These are phyloP conservation scores for Lolium rigidum DNA, from an alignment of 176 grass and related monocot species.

Conservation along the genomic window DNA sequence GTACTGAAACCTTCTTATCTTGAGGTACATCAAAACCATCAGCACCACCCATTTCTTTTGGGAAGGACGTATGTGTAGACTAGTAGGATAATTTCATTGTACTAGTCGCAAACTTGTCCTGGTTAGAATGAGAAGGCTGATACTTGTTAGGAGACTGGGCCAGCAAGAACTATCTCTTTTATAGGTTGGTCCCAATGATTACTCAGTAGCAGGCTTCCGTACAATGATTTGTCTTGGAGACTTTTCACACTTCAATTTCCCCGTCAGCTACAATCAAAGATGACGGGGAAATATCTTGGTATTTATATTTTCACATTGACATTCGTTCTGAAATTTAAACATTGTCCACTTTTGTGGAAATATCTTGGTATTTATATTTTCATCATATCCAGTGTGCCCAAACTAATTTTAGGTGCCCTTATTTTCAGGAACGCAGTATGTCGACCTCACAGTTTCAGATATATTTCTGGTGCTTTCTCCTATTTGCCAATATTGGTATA, in stretches of 20 bases:
- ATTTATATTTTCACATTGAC: no score
- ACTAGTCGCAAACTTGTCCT: background rate
- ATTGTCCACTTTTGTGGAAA: constrained; percentile 21
- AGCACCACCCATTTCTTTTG: background rate
- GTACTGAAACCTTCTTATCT: background rate
- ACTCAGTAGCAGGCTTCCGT: constrained; percentile 30
- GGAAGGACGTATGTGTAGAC: background rate
- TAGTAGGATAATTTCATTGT: background rate
- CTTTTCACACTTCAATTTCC: constrained; percentile 46
- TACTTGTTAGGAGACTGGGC: constrained; percentile 26
- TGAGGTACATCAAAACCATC: background rate
- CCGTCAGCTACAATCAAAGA: background rate
- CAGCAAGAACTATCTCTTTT: constrained; percentile 33
- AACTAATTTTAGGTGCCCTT: constrained; percentile 33
- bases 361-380: constrained; percentile 29
- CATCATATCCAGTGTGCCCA: constrained; percentile 18
- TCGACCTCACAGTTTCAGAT: constrained; percentile 48
- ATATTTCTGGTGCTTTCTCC: constrained; percentile 55
- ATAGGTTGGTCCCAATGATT: constrained; percentile 46
- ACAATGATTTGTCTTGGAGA: constrained; percentile 13
- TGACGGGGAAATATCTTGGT: no score
- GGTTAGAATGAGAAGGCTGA: background rate
- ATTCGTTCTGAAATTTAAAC: constrained; percentile 27
- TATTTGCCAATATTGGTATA: constrained; percentile 40
- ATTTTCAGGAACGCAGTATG: constrained; percentile 60